These are phyloP conservation scores for Nemania bipapillata DNA, from an alignment of 2,329 filamentous ascomycete genomes.

Conservation along the genomic window DNA sequence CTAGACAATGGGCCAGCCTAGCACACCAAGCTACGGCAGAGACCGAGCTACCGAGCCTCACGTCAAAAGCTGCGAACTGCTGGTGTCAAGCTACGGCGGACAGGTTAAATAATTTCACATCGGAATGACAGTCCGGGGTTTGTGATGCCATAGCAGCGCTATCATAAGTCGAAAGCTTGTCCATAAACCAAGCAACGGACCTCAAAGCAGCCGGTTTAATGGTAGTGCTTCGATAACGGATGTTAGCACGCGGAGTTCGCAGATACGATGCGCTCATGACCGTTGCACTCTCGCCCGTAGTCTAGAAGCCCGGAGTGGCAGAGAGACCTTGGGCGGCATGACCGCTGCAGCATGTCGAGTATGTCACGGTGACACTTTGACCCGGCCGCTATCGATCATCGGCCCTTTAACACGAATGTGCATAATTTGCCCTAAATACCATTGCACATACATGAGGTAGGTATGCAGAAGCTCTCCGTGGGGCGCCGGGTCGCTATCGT, in stretches of 20 bases:
- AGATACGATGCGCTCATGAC: constrained; percentile 44
- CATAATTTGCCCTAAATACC: constrained; percentile 43
- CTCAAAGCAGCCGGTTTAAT: constrained; percentile 48
- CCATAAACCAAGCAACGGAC: constrained; percentile 32
- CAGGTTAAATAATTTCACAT: constrained; percentile 48
- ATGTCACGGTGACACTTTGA: constrained; percentile 40
- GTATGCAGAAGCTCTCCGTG: constrained; percentile 50
- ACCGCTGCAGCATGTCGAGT: constrained; percentile 36
- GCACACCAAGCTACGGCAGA: constrained; percentile 49
- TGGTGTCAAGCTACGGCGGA: constrained; percentile 44
- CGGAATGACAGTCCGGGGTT: constrained; percentile 44
- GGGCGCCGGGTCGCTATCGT: constrained; percentile 48
- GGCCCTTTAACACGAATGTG: constrained; percentile 44
- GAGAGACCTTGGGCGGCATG: too few species aligned
- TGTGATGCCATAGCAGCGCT: constrained; percentile 48
- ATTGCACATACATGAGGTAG: too few species aligned
- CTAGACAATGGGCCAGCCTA: constrained; percentile 50
- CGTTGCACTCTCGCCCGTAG: constrained; percentile 34
- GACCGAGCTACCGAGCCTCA: constrained; percentile 48
- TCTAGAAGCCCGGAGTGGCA: constrained; percentile 42
- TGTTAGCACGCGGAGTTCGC: constrained; percentile 48
- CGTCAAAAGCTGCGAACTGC: constrained; percentile 48
- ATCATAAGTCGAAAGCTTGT: constrained; percentile 40
- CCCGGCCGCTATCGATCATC: constrained; percentile 43
- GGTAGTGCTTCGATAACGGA: constrained; percentile 50